Evolutionary conservation across 805 yeast species (phyloP), one percentile per base, ranked within the genome.

Genomic region (Kuraishia piskuri): DNA sequence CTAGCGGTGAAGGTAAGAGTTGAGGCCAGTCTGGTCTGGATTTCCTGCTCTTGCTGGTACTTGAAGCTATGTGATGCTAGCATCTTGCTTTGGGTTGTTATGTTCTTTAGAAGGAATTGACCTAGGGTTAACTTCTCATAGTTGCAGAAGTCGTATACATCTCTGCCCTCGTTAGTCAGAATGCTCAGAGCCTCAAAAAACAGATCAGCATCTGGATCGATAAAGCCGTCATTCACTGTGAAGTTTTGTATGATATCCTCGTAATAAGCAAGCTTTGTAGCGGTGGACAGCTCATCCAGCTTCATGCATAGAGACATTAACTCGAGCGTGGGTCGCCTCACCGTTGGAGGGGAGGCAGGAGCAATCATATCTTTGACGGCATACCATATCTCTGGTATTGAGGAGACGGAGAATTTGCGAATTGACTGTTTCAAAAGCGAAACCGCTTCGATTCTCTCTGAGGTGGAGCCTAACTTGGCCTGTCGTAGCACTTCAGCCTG

Each of bases 361-460:
- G 70, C 69, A 51, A 87, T 73, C 63, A 84, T 66, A 51, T 76
- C 79, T 55, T 78, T 70, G 0, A 86, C 84, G 51, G 82, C 68
- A 63, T 84, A 81, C 96, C 96, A 89, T 1, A 88, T 73, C 56
- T 86, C 90, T 0, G 88, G 83, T 3, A 88, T 74, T 2, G 86
- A 77, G 0, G 84, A 73, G 2, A 82, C 75, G 2, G 83, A 71
- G 50, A 74, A 75, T 50, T 74, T 77, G 22, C 75, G 75, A 2
- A 88, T 65, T 2, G 80, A 71, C 1, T 74, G 74, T 6, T 78
- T 68, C 46, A 89, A 66, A 21, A 74, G 66, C 1, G 70, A 71
- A 0, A 87, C 82, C 0, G 86, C 82, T 1, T 75, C 70, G 1
- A 78, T 70, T 56, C 83, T 68, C 20, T 63, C 68, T 9, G 46